phyloP scores from a whole-genome alignment of 306 rosid genomes.

The Quillaja saponaria region DNA sequence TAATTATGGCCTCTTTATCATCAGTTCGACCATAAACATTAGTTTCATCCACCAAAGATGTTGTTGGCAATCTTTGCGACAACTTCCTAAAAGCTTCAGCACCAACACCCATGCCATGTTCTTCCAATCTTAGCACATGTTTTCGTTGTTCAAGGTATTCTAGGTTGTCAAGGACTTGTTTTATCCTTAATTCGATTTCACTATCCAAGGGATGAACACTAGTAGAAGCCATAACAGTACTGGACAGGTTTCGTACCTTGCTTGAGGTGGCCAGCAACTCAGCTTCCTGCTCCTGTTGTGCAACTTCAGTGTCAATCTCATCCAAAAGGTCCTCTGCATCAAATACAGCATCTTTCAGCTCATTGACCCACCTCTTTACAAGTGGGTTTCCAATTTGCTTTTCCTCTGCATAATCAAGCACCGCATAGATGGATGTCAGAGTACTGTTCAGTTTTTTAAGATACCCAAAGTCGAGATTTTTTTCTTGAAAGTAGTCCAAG shows the following conservation, averaged over 20 bases:
- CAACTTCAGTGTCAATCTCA: too few species aligned
- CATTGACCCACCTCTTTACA: too few species aligned
- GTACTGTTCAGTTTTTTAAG: too few species aligned
- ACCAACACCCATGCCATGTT: slow-evolving; percentile 23
- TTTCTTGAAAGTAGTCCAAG: too few species aligned
- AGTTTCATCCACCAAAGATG: slow-evolving; percentile 53
- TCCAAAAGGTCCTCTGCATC: too few species aligned
- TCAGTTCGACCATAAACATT: slow-evolving; percentile 37
- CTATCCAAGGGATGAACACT: slow-evolving; percentile 44
- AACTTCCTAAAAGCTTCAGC: too few species aligned
- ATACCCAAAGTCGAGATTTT: too few species aligned
- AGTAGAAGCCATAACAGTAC: slow-evolving; percentile 33
- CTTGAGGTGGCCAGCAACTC: background rate
- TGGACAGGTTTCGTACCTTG: slow-evolving; percentile 47
- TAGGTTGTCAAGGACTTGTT: slow-evolving; percentile 37
- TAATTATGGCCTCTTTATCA: slow-evolving; percentile 40
- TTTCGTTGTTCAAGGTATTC: slow-evolving; percentile 42
- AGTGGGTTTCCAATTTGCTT: too few species aligned
- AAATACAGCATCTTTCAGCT: too few species aligned
- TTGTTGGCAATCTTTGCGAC: slow-evolving; percentile 31
- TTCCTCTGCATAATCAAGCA: slow-evolving; percentile 28
- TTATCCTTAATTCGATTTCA: slow-evolving; percentile 35
- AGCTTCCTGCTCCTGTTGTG: background rate
- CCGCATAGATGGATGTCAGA: slow-evolving; percentile 12
- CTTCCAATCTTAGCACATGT: slow-evolving; percentile 43